Conservation (phyloP, 2,329 filamentous ascomycete species). For the Akanthomyces lecanii region DNA sequence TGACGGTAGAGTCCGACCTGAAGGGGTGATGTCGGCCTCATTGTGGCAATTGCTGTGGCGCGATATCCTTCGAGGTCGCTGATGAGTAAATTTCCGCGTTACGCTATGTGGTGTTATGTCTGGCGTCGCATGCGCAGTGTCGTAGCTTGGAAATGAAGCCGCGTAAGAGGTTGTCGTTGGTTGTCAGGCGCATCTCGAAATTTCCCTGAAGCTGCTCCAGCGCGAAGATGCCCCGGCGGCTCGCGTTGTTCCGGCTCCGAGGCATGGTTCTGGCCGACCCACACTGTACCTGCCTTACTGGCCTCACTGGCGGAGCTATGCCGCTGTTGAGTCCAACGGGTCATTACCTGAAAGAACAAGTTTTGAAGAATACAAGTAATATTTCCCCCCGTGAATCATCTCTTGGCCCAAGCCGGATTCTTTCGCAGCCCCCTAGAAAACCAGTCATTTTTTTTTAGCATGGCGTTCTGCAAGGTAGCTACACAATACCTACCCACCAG, state of each 20-base stretch:
- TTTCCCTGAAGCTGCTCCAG: conserved; percentile 4
- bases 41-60: conserved; percentile 27
- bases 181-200: conserved; percentile 10
- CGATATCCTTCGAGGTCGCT: neutral
- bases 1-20: conserved; percentile 69
- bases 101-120: too few relatives aligned
- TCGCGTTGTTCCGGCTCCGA: conserved; percentile 33
- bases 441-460: neutral
- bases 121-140: neutral
- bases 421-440: neutral
- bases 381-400: neutral
- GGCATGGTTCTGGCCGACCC: neutral
- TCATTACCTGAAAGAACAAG: neutral
- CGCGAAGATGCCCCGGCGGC: conserved; percentile 18
- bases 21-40: conserved; percentile 60
- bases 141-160: neutral
- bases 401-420: too few relatives aligned
- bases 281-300: conserved; percentile 2
- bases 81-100: too few relatives aligned
- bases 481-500: neutral
- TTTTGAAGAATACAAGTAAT: neutral
- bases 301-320: neutral
- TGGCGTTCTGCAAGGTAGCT: conserved; percentile 14
- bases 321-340: neutral
- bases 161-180: neutral